Percentiles rank a stretch among this genome's conserved stretches.
Evolutionary conservation across 2,329 filamentous ascomycete genomes (phyloP).

Genomic region (Dactylonectria estremocensis): DNA sequence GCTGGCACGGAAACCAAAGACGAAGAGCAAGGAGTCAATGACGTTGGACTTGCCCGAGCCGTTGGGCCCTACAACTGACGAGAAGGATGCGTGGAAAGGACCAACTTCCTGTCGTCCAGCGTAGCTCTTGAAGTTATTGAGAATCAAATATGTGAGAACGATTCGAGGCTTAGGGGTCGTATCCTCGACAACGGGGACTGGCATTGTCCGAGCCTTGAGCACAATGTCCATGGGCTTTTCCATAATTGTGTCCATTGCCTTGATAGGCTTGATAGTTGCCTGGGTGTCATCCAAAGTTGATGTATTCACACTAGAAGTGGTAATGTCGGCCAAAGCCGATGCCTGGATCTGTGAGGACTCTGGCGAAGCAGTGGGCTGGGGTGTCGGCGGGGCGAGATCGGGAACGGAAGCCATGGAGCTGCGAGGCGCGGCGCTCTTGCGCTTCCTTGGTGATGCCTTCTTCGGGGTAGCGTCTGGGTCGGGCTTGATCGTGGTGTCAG

Average conservation of each 20-base stretch:
- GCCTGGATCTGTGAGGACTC: conserved; percentile 65
- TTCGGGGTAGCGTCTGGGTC: conserved; percentile 54
- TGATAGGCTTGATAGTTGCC: conserved; percentile 77
- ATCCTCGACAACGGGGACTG: conserved; percentile 79
- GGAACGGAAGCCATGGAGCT: conserved; percentile 58
- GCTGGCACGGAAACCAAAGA: conserved; percentile 99
- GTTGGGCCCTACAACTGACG: conserved; percentile 97
- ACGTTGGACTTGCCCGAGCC: conserved; percentile 99
- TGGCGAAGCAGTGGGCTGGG: conserved; percentile 70
- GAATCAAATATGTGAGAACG: conserved; percentile 91
- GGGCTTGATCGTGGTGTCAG: conserved; percentile 52
- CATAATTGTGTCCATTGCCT: conserved; percentile 81
- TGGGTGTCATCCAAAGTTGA: conserved; percentile 49
- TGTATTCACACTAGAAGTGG: conserved; percentile 73
- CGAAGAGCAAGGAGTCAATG: conserved; percentile 96
- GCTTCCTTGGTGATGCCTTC: conserved; percentile 73
- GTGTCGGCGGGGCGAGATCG: conserved; percentile 59
- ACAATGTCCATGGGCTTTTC: conserved; percentile 96
- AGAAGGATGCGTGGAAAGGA: conserved; percentile 97
- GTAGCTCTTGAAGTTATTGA: conserved; percentile 99
- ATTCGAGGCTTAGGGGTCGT: conserved; percentile 86
- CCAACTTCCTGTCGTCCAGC: conserved; percentile 95
- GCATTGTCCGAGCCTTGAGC: conserved; percentile 84
- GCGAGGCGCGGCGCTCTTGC: conserved; percentile 71
- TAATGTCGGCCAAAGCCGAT: conserved; percentile 82